Evolutionary conservation across 176 grass and related monocot species (phyloP), one percentile per base, ranked within the genome.

Genomic region (Ampelocalamus luodianensis): DNA sequence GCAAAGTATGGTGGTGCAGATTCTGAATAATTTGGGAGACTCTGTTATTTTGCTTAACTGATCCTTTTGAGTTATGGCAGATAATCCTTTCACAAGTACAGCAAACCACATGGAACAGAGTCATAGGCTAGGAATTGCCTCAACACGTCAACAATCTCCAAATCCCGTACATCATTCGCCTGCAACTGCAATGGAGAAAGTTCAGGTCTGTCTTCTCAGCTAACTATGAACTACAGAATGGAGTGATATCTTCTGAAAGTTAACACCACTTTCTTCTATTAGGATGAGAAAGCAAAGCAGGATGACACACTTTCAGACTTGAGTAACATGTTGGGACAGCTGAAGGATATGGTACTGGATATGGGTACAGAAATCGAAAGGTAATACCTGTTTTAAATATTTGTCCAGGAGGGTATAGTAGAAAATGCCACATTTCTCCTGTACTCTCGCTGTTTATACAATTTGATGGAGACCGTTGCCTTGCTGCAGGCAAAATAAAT

Each of bases 331-430:
- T 61, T 95, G 83, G 91, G 86, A 73, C 67, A 89, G 43, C 81
- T 95, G 26, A 93, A 95, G 88, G 88, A 73, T 68, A 95, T 95
- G 80, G 88, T 91, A 51, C 80, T 95, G 14, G 93, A 93, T 81
- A 95, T 95, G 93, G 88, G 93, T 71, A 85, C 80, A 72, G 93
- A 95, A 82, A 86, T 95, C 79, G 88, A 89, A 37, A 91, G 82
- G 93, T 95, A 89, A 22, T 78, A 18, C 38, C 62, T 66, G 55
- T 64, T 12, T 29, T 63, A 75, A 38, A 67, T 83, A 68, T 32
- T 14, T 45, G 5, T 64, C 59, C 49, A 11, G 38, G 65, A 16
- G 17, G 13, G 56, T 15, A 39, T 63, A 42, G 49, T 64, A 74
- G 49, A 66, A 23, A 71, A 27, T 27, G 26, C 6, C 20, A 43